phyloP scores from a whole-genome alignment of 2,329 filamentous ascomycete species.

The Aspergillus japonicus region DNA sequence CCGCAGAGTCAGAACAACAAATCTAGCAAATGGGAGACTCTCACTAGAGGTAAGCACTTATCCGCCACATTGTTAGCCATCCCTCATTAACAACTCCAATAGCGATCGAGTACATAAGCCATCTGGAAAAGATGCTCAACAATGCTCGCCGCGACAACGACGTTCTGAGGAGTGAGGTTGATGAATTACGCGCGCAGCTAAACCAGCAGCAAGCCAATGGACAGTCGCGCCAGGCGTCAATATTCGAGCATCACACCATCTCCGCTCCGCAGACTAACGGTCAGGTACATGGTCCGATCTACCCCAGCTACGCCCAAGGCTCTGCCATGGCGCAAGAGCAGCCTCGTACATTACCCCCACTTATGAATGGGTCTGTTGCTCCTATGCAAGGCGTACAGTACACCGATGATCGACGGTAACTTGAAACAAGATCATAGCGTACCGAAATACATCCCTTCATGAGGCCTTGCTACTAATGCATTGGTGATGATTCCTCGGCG shows the following conservation, averaged over 20 bases:
- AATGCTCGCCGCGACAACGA: slow-evolving; percentile 41
- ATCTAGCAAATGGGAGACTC: slow-evolving; percentile 54
- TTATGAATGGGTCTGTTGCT: slow-evolving; percentile 45
- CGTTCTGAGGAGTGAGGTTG: slow-evolving; percentile 36
- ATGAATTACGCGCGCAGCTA: slow-evolving; percentile 42
- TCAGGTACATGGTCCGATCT: slow-evolving; percentile 31
- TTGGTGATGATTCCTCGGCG: slow-evolving; percentile 1
- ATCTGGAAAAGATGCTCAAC: slow-evolving; percentile 43
- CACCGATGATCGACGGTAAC: slow-evolving; percentile 47
- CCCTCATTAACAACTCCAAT: slow-evolving; percentile 15
- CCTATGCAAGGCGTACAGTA: slow-evolving; percentile 54
- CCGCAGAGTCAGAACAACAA: slow-evolving; percentile 50
- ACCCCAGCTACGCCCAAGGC: slow-evolving; percentile 30
- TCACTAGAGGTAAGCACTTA: slow-evolving; percentile 44
- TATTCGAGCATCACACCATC: slow-evolving; percentile 40
- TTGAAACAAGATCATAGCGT: not conserved
- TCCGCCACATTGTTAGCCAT: not conserved
- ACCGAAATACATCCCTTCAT: not conserved
- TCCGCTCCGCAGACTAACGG: slow-evolving; percentile 34
- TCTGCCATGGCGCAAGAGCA: slow-evolving; percentile 39
- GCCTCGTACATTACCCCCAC: slow-evolving; percentile 47
- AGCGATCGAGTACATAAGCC: slow-evolving; percentile 51
- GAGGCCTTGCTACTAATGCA: slow-evolving; percentile 2
- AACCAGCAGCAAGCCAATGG: slow-evolving; percentile 37
- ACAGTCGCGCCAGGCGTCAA: slow-evolving; percentile 30